These are phyloP conservation scores for Sicyos baderoa DNA, from an alignment of 306 rosid genomes.

Conservation along the genomic window DNA sequence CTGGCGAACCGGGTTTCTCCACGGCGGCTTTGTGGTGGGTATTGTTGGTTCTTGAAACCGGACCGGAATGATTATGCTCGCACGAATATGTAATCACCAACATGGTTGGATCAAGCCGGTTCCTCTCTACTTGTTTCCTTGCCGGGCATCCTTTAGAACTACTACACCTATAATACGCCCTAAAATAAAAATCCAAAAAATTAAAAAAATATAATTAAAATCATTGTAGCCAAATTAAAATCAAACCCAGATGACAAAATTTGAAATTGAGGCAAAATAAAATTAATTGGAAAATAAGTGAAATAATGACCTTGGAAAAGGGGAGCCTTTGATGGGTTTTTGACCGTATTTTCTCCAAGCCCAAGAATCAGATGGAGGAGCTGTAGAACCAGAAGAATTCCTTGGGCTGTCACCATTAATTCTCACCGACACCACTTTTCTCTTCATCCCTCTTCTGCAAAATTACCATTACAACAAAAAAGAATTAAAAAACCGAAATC, in stretches of 20 bases:
- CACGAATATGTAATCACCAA: conserved; percentile 68
- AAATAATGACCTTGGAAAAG: conserved; percentile 66
- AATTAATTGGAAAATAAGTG: background rate
- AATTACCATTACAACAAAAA: background rate
- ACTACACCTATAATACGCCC: conserved; percentile 42
- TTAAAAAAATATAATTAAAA: background rate
- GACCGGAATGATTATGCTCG: conserved; percentile 89
- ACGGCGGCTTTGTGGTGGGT: background rate
- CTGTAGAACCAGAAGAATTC: conserved; percentile 29
- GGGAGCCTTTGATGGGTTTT: conserved; percentile 98
- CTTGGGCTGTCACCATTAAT: conserved; percentile 43
- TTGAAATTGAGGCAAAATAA: background rate
- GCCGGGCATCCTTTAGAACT: conserved; percentile 97
- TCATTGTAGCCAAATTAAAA: no score
- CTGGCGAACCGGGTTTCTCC: background rate
- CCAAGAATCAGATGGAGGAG: conserved; percentile 88
- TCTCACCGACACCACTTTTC: conserved; percentile 71
- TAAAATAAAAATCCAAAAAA: conserved; percentile 20
- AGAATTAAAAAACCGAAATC: background rate
- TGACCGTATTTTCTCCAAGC: conserved; percentile 98
- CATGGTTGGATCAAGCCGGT: conserved; percentile 78
- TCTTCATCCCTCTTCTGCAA: conserved; percentile 47
- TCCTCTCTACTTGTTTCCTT: conserved; percentile 88
- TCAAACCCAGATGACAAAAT: no score
- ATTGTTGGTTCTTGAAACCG: conserved; percentile 47